These are phyloP conservation scores for Triadica sebifera DNA, from an alignment of 345 rosid species.

Conservation along the genomic window DNA sequence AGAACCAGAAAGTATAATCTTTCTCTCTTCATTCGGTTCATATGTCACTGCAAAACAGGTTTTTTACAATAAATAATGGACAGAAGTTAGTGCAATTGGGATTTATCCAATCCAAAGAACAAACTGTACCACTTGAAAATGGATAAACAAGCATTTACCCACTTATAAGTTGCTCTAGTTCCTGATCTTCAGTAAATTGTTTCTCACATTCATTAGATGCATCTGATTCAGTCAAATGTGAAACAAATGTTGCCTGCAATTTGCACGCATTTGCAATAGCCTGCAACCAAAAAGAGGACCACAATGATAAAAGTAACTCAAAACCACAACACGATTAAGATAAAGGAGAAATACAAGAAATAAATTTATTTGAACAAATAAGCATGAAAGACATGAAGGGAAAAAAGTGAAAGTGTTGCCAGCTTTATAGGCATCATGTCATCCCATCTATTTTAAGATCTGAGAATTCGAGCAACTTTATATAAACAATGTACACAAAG, in stretches of 20 bases:
- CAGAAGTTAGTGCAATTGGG: background rate
- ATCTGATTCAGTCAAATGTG: slow-evolving; percentile 66
- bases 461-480: background rate
- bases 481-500: background rate
- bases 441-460: too few relatives aligned
- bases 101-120: slow-evolving; percentile 21
- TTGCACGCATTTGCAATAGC: slow-evolving; percentile 83
- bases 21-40: slow-evolving; percentile 48
- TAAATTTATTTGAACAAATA: background rate
- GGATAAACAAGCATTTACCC: slow-evolving; percentile 75
- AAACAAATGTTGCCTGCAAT: slow-evolving; percentile 43
- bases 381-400: slow-evolving; percentile 6
- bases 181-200: slow-evolving; percentile 65
- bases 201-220: slow-evolving; percentile 45
- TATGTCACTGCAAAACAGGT: slow-evolving; percentile 42
- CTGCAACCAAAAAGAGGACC: slow-evolving; percentile 36
- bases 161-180: slow-evolving; percentile 65
- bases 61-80: slow-evolving; percentile 19
- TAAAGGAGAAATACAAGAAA: background rate
- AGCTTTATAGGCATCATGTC: background rate
- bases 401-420: background rate
- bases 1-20: slow-evolving; percentile 83
- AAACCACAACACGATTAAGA: slow-evolving; percentile 1
- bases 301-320: slow-evolving; percentile 4
- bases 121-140: slow-evolving; percentile 58